Base-by-base conservation (phyloP, 2,329 filamentous ascomycete species). In the Talaromyces funiculosus region DNA sequence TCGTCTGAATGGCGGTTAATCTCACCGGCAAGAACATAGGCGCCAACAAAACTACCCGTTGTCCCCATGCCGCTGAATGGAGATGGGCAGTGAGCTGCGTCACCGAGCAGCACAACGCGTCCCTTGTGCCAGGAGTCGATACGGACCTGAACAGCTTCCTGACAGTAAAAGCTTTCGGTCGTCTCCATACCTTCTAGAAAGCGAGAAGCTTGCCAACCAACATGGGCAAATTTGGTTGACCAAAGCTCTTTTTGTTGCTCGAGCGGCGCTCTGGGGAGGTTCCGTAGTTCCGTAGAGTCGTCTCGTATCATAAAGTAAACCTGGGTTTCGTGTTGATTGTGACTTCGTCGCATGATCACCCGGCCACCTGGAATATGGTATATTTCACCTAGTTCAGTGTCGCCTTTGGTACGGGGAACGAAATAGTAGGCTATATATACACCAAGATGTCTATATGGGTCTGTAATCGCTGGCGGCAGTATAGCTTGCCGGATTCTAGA, bases 1-100 rank as follows among this genome's bases (percentile, higher is more conserved):
- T 68, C 35, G 65, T 57, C 8, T 49, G 59, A 20, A 64, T 72
- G 63, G 16, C 63, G 67, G 14, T 58, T 57, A 14, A 78, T 66
- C 59, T 77, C 83, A 1, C 84, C 84, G 0, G 83, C 84, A 3
- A 87, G 73, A 2, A 84, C 70, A 65, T 86, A 86, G 0, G 82
- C 81, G 0, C 74, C 75, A 3, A 72, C 64, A 1, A 78, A 62
- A 14, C 70, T 69, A 2, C 65, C 64, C 2, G 66, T 74, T 1
- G 75, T 77, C 0, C 75, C 76, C 40, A 69, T 63, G 8, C 73
- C 77, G 0, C 67, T 75, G 2, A 71, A 66, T 1, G 73, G 70
- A 3, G 71, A 70, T 31, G 68, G 61, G n/a, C 67, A 69, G 61
- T 76, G 73, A 1, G 71, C 76, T 3, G 77, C 75, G 63, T 79